Base-by-base conservation (phyloP, 371 early-diverging fungal genomes). In the Lichtheimia hyalospora region DNA sequence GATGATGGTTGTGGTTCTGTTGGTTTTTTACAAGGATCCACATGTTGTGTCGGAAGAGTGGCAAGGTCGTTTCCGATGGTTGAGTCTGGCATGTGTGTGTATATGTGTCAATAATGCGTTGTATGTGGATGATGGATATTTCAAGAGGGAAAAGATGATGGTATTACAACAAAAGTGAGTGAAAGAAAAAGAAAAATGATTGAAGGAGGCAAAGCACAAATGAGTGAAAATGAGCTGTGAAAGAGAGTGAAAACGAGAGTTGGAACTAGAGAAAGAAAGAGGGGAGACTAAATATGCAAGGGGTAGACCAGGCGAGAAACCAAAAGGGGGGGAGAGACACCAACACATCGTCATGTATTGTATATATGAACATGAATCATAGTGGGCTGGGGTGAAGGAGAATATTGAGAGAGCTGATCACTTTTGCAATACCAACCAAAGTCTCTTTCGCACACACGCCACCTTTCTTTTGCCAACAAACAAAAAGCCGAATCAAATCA, bases 281-380 rank as follows among this genome's bases (percentile, higher is more conserved):
- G 41, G 18, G 41, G 25, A 53, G 53, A 5, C 53, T 53, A 48
- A 44, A 56, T 60, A 44, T 60, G 60, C 28, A 57, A 62, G 57
- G 52, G 51, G 52, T 39, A 42, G 52, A 27, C 18, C 46, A 59
- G 43, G 27, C 21, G 51, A 48, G 51, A 50, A 51, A 24, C 51
- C n/a, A 44, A 53, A 58, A 58, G 49, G 42, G 42, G 61, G 46
- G 34, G 44, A 48, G 34, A 34, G 34, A 34, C 8, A 34, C 34
- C 34, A 34, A 34, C 34, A 34, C 34, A 2, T 34, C 34, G 34
- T 34, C 34, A 34, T 34, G 34, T 34, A 34, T 34, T 34, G 34
- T 34, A 34, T 34, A 34, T 34, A 34, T 34, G 34, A 34, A 34
- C 34, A 34, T 34, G 34, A 34, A 10, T 34, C 34, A 34, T 8